Evolutionary conservation across 2,329 filamentous ascomycete genomes (phyloP), one percentile per base, ranked within the genome.

Genomic region (Curvularia sp.): DNA sequence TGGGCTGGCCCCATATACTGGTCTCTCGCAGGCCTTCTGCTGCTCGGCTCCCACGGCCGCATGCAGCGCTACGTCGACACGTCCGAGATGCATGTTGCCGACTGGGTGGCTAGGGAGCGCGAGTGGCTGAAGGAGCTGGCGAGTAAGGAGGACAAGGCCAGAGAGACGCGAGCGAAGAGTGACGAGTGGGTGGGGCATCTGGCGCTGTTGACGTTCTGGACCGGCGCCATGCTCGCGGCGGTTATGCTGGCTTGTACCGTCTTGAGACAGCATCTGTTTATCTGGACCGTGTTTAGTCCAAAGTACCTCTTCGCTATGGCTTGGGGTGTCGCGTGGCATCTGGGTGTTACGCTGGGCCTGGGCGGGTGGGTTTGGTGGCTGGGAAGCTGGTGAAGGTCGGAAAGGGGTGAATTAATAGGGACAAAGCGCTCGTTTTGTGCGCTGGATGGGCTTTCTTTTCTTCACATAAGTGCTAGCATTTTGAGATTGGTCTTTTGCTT

Each of bases 221-320:
- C 86, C 10, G 83, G 89, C 1, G 80, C 81, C 1, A 87, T 87
- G 63, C 78, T 91, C 52, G 78, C 87, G 2, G 89, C 87, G 46
- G 89, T 97, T 23, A 98, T 98, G 94, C 86, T 84, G 13, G 93
- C 94, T 15, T 99, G 95, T 76, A 93, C 90, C 47, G 82, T 86
- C 7, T 77, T 99, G 72, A 83, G 94, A 65, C 92, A 91, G 28
- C 95, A 99, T 81, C 77, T 99, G 57, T 99, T 99, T 74, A 93
- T 99, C 61, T 99, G 95, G 95, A 98, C 94, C 0, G 95, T 99
- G 10, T 99, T 99, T 77, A 96, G 92, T 64, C 95, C 95, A 0
- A 99, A 98, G 77, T 98, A 93, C 76, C 79, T 99, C 65, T 99
- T 96, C 75, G 91, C 88, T 63, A 89, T 95, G 82, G 92, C 90